Percentiles rank a stretch among this genome's conserved stretches.
phyloP scores from a whole-genome alignment of 768 basidiomycete species.

The Coprinopsis sp. region DNA sequence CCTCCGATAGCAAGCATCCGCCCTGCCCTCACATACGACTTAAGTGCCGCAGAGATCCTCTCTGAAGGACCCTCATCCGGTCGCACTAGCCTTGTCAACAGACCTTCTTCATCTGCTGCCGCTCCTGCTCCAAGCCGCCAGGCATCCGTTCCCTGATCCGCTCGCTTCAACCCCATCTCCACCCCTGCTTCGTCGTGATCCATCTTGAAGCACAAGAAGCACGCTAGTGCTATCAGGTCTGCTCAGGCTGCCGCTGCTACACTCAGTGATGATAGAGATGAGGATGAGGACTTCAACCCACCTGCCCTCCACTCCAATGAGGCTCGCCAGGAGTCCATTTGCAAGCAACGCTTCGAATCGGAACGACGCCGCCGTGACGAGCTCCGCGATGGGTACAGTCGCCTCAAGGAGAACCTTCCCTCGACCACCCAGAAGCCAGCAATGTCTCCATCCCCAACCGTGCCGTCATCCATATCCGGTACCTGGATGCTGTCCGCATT shows the following conservation, averaged over 20 bases:
- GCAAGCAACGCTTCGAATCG: conserved; percentile 89
- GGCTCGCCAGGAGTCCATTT: conserved; percentile 89
- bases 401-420: conserved; percentile 87
- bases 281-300: conserved; percentile 71
- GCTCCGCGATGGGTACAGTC: conserved; percentile 86
- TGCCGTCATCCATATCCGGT: conserved; percentile 81
- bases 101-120: conserved; percentile 36
- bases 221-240: conserved; percentile 50
- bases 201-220: conserved; percentile 45
- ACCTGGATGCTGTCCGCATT: conserved; percentile 75
- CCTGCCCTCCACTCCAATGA: too few species aligned
- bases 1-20: conserved; percentile 61
- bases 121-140: conserved; percentile 39
- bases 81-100: conserved; percentile 67
- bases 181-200: conserved; percentile 48
- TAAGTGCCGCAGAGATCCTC: conserved; percentile 66
- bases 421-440: conserved; percentile 88
- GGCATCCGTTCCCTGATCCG: conserved; percentile 66
- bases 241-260: too few species aligned
- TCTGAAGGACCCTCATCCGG: conserved; percentile 67
- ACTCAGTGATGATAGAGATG: conserved; percentile 67
- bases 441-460: conserved; percentile 89
- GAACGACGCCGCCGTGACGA: conserved; percentile 91
- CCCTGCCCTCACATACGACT: conserved; percentile 61
- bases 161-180: conserved; percentile 75